phyloP scores from a whole-genome alignment of 2,329 filamentous ascomycete species.

The Thielaviopsis punctulata region DNA sequence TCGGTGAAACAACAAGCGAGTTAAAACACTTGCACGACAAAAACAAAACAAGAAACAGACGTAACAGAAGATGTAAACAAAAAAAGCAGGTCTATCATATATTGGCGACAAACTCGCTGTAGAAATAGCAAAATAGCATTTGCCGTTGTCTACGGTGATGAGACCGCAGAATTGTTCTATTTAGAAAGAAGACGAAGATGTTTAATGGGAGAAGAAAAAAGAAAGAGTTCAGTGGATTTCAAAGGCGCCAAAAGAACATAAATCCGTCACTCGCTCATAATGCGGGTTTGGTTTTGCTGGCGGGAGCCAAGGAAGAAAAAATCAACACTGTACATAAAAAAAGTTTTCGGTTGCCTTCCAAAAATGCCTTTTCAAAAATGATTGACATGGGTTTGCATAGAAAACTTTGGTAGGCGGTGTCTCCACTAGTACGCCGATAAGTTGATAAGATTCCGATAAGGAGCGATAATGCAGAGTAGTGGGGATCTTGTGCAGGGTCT shows the following conservation, averaged over 20 bases:
- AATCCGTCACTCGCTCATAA: neutral
- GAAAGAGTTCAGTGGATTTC: neutral
- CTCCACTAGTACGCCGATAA: constrained; percentile 1
- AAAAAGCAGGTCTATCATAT: neutral
- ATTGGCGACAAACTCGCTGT: neutral
- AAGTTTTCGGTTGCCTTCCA: neutral
- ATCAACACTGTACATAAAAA: neutral
- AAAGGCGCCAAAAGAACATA: neutral
- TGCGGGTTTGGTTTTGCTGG: neutral
- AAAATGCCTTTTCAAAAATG: no score
- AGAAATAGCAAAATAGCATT: constrained; percentile 1
- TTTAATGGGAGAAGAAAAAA: neutral
- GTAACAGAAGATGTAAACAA: constrained; percentile 5
- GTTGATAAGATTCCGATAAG: neutral
- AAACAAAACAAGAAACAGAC: constrained; percentile 14
- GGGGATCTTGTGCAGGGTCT: neutral
- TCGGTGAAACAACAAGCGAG: constrained; percentile 1
- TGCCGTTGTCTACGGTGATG: neutral
- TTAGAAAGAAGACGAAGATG: neutral
- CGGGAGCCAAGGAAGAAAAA: neutral
- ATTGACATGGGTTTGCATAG: neutral
- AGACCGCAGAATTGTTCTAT: neutral
- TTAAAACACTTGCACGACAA: neutral
- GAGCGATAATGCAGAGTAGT: neutral
- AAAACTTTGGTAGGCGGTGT: neutral